These are phyloP conservation scores for Wakefieldia striispora DNA, from an alignment of 768 basidiomycete species.

Conservation along the genomic window DNA sequence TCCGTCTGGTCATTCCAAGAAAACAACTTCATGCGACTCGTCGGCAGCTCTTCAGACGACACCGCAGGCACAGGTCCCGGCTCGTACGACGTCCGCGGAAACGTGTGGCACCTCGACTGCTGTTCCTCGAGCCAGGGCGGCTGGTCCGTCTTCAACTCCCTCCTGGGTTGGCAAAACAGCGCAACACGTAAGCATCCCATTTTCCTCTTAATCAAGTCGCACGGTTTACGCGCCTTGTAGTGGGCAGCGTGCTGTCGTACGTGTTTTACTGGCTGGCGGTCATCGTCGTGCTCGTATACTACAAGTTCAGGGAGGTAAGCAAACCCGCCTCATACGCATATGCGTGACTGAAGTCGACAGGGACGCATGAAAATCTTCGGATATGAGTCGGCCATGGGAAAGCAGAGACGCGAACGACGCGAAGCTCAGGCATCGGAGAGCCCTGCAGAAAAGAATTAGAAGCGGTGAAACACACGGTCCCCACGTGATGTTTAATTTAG, in stretches of 20 bases:
- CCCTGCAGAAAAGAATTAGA: neutral
- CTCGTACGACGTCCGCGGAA: conserved; percentile 75
- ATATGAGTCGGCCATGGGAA: conserved; percentile 49
- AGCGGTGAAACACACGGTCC: neutral
- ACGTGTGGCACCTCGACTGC: conserved; percentile 86
- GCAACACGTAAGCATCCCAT: conserved; percentile 51
- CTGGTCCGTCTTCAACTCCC: conserved; percentile 81
- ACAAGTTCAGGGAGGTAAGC: conserved; percentile 62
- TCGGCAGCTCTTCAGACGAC: conserved; percentile 75
- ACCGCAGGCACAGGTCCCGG: conserved; percentile 75
- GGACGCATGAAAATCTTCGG: conserved; percentile 66
- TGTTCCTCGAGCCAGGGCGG: conserved; percentile 65
- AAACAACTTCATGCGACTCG: conserved; percentile 61
- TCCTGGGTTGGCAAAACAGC: conserved; percentile 88
- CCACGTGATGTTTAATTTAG: too few relatives aligned
- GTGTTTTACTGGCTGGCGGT: conserved; percentile 91
- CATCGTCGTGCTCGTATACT: conserved; percentile 58
- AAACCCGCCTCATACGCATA: too few relatives aligned
- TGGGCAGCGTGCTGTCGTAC: conserved; percentile 82
- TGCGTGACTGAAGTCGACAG: conserved; percentile 28
- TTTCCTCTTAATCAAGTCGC: neutral
- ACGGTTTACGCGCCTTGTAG: conserved; percentile 25
- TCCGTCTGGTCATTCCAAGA: conserved; percentile 70
- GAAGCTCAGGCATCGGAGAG: conserved; percentile 12
- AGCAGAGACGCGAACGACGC: conserved; percentile 29